These are phyloP conservation scores for Silybum marianum DNA, from an alignment of 129 eudicot species.

Conservation along the genomic window DNA sequence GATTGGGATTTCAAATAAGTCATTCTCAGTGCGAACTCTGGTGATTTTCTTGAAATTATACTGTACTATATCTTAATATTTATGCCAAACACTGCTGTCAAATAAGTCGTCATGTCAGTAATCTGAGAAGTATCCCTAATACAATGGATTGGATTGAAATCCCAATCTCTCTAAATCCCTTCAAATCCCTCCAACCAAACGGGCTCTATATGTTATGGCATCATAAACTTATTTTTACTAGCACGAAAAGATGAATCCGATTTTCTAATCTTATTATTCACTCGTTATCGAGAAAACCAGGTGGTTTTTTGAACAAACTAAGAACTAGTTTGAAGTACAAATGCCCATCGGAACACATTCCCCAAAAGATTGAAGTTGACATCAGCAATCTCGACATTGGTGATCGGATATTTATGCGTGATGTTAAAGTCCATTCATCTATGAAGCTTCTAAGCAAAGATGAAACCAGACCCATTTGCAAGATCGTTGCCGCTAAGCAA, in stretches of 20 bases:
- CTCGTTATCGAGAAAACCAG: constrained; percentile 47
- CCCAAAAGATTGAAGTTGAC: constrained; percentile 85
- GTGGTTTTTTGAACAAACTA: constrained; percentile 63
- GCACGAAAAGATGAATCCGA: neutral
- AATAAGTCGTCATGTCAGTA: too few relatives aligned
- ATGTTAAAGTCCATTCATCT: constrained; percentile 68
- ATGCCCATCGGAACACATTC: constrained; percentile 86
- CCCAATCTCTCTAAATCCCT: too few relatives aligned
- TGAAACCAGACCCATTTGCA: constrained; percentile 71
- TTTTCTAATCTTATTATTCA: neutral
- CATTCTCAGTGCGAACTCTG: too few relatives aligned
- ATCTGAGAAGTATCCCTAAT: too few relatives aligned
- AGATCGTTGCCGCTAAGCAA: constrained; percentile 51
- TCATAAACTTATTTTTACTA: neutral
- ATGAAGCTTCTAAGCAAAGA: constrained; percentile 77
- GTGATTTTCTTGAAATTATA: too few relatives aligned
- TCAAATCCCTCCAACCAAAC: too few relatives aligned
- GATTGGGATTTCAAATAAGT: too few relatives aligned
- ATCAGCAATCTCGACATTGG: constrained; percentile 83
- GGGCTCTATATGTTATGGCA: too few relatives aligned
- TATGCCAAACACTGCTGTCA: too few relatives aligned
- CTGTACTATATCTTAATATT: too few relatives aligned
- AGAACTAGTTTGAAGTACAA: constrained; percentile 65
- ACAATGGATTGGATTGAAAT: too few relatives aligned
- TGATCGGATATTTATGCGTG: constrained; percentile 57